Evolutionary conservation across 805 yeast genomes (phyloP).

Genomic region (Pichia exigua): DNA sequence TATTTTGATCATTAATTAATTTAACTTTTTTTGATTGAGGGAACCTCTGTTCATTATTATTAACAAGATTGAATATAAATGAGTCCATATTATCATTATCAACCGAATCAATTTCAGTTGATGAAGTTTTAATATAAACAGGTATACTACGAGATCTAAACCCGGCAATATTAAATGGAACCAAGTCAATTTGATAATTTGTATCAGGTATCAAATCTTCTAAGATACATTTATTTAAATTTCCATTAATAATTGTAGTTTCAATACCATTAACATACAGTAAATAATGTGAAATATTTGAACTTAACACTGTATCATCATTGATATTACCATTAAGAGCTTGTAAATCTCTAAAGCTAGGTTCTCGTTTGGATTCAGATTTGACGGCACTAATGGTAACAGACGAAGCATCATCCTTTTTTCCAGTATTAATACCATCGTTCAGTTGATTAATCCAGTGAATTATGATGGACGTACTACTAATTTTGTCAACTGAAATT

Average conservation of each 20-base stretch:
- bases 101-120: conserved; percentile 13
- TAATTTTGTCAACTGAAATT: conserved; percentile 48
- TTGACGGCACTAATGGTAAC: background rate
- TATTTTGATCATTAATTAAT: conserved; percentile 6
- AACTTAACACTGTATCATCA: conserved; percentile 12
- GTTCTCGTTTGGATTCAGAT: background rate
- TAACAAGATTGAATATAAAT: background rate
- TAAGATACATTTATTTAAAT: conserved; percentile 30
- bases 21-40: conserved; percentile 25
- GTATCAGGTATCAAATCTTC: conserved; percentile 28
- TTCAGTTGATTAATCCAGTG: conserved; percentile 42
- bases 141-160: conserved; percentile 36
- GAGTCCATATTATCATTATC: conserved; percentile 31
- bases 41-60: conserved; percentile 26
- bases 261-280: conserved; percentile 35
- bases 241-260: conserved; percentile 28
- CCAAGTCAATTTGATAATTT: conserved; percentile 36
- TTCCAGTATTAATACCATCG: background rate
- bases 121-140: conserved; percentile 33
- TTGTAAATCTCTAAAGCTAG: background rate
- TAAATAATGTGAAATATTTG: conserved; percentile 28
- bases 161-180: conserved; percentile 32
- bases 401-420: background rate
- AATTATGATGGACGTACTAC: conserved; percentile 36
- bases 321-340: background rate